Percentiles rank a stretch among this genome's conserved stretches.
These are phyloP conservation scores for Lithospermum erythrorhizon DNA, from an alignment of 257 asterid species.

Conservation along the genomic window DNA sequence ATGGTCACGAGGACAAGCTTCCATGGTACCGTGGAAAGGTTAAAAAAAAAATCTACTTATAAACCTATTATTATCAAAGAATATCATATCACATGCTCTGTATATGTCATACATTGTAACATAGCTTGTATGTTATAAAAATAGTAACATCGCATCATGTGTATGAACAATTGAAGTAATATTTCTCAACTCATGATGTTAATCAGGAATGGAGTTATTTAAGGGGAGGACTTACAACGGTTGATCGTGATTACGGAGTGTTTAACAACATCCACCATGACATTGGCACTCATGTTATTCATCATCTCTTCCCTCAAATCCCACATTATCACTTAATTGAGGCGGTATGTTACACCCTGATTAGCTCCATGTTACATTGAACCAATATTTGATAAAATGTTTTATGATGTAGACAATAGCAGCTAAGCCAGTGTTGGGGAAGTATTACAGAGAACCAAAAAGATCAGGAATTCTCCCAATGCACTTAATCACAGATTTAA, in stretches of 20 bases:
- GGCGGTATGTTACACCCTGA: conserved; percentile 35
- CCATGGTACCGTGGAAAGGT: conserved; percentile 97
- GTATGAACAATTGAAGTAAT: too few relatives aligned
- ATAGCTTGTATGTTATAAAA: too few relatives aligned
- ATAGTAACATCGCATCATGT: too few relatives aligned
- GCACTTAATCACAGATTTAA: conserved; percentile 14
- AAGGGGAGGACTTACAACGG: too few relatives aligned
- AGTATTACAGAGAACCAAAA: conserved; percentile 26
- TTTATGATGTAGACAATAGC: conserved; percentile 16
- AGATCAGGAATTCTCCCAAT: conserved; percentile 22
- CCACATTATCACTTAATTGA: conserved; percentile 76
- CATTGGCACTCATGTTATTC: conserved; percentile 83
- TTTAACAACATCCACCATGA: conserved; percentile 76
- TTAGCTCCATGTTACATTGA: too few relatives aligned
- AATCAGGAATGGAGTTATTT: conserved; percentile 79
- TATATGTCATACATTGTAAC: neutral
- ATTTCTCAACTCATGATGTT: too few relatives aligned
- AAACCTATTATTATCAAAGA: neutral
- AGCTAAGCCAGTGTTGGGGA: conserved; percentile 23
- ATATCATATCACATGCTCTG: too few relatives aligned
- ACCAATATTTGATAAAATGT: too few relatives aligned
- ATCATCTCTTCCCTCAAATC: conserved; percentile 86
- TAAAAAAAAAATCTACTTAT: neutral
- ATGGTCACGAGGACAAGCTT: conserved; percentile 62
- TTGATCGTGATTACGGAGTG: conserved; percentile 75